Conservation (phyloP, 1,139 yeast genomes). For the Protomyces inundatus region DNA sequence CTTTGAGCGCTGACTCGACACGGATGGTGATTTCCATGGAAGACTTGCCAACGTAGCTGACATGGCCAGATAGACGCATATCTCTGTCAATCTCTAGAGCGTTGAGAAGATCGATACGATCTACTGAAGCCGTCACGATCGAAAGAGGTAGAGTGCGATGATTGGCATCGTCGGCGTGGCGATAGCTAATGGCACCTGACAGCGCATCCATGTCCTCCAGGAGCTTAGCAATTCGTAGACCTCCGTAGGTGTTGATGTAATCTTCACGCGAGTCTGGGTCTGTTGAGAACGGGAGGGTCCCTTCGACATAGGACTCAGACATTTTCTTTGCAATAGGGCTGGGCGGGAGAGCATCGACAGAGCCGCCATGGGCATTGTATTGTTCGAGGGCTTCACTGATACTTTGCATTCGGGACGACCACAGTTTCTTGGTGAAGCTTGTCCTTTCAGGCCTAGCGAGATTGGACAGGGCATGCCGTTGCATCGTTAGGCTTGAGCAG, state of each 20-base stretch:
- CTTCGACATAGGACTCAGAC: slow-evolving; percentile 23
- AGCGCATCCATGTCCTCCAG: slow-evolving; percentile 87
- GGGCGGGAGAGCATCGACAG: neutral
- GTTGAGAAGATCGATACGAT: slow-evolving; percentile 80
- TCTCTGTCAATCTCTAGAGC: slow-evolving; percentile 72
- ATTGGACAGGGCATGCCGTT: neutral
- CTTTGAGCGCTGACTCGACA: slow-evolving; percentile 38
- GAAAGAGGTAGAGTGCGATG: slow-evolving; percentile 42
- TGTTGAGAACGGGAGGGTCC: slow-evolving; percentile 16
- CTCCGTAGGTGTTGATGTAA: slow-evolving; percentile 22
- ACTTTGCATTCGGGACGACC: slow-evolving; percentile 16
- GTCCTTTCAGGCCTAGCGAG: slow-evolving; percentile 23
- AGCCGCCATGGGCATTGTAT: slow-evolving; percentile 13
- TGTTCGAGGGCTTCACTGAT: slow-evolving; percentile 20
- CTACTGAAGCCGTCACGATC: slow-evolving; percentile 46
- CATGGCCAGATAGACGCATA: slow-evolving; percentile 77
- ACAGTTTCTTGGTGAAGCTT: slow-evolving; percentile 17
- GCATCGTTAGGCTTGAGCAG: too few relatives aligned
- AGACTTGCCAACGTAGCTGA: slow-evolving; percentile 89
- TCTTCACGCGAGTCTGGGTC: slow-evolving; percentile 20
- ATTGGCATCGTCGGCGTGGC: slow-evolving; percentile 88
- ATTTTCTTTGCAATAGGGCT: slow-evolving; percentile 14
- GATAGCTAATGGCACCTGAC: slow-evolving; percentile 80
- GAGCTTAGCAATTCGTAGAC: slow-evolving; percentile 58
- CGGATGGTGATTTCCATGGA: slow-evolving; percentile 87